These are phyloP conservation scores for Metrosideros polymorpha DNA, from an alignment of 441 rosid genomes.

Conservation along the genomic window DNA sequence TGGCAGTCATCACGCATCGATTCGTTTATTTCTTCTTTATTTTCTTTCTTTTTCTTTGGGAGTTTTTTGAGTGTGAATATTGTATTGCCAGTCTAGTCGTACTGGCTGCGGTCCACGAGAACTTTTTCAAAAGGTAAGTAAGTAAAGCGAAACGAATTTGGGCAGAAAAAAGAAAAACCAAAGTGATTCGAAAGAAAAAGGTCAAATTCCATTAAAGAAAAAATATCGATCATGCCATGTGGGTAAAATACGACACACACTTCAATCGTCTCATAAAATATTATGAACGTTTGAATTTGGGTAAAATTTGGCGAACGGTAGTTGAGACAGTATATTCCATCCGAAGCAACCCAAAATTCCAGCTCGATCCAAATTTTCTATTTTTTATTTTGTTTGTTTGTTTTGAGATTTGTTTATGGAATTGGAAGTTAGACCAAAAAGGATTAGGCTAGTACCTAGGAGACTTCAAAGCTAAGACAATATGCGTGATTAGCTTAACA, in stretches of 20 bases:
- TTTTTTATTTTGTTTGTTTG: neutral
- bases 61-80: neutral
- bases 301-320: neutral
- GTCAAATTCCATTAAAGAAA: neutral
- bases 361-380: neutral
- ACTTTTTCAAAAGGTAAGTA: neutral
- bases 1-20: neutral
- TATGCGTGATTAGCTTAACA: too few relatives aligned
- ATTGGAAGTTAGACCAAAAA: neutral
- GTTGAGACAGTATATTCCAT: neutral
- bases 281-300: neutral
- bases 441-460: neutral
- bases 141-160: neutral
- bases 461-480: neutral
- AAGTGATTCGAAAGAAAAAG: neutral
- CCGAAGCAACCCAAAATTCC: neutral
- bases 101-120: neutral
- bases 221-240: neutral
- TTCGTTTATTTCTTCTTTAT: neutral
- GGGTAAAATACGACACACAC: neutral
- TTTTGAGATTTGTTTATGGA: neutral
- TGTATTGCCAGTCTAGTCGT: neutral
- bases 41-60: neutral
- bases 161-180: neutral
- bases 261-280: neutral